A percentile compares a stretch with the other conserved stretches of the same genome.
These are phyloP conservation scores for Lachnellula subtilissima DNA, from an alignment of 2,329 filamentous ascomycete genomes.

Conservation along the genomic window DNA sequence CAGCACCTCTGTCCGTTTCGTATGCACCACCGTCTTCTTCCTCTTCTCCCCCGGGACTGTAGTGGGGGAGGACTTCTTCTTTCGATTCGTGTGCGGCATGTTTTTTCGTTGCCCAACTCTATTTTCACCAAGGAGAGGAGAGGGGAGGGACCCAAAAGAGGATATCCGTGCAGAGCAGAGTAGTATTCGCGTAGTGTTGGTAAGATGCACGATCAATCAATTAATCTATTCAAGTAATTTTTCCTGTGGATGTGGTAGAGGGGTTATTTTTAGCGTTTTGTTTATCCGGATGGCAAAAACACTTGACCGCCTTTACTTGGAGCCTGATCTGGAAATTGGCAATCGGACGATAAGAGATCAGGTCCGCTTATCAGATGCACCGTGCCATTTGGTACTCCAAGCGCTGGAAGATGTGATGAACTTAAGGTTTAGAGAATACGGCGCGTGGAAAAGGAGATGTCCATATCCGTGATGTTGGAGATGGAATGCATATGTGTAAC, in stretches of 20 bases:
- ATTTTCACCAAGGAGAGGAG: background rate
- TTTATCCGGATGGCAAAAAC: background rate
- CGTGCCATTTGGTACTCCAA: background rate
- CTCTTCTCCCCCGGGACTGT: background rate
- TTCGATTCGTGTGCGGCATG: conserved; percentile 28
- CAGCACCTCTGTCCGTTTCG: conserved; percentile 27
- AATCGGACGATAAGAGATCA: background rate
- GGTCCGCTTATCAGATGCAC: no score
- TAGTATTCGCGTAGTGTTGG: background rate
- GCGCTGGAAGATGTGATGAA: conserved; percentile 2
- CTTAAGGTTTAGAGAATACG: background rate
- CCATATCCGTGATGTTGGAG: background rate
- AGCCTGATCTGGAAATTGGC: no score
- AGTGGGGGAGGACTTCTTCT: conserved; percentile 17
- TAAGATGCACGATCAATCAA: background rate
- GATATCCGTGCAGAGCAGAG: background rate
- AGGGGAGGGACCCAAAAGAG: background rate
- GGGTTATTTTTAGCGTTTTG: background rate
- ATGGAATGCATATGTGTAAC: background rate
- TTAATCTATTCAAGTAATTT: background rate
- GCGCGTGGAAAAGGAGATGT: background rate
- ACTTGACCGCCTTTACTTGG: background rate
- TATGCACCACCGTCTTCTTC: conserved; percentile 20
- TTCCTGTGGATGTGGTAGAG: background rate
- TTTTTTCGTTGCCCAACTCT: background rate